These are phyloP conservation scores for Backusella tuberculispora DNA, from an alignment of 192 early-diverging fungal species.

Conservation along the genomic window DNA sequence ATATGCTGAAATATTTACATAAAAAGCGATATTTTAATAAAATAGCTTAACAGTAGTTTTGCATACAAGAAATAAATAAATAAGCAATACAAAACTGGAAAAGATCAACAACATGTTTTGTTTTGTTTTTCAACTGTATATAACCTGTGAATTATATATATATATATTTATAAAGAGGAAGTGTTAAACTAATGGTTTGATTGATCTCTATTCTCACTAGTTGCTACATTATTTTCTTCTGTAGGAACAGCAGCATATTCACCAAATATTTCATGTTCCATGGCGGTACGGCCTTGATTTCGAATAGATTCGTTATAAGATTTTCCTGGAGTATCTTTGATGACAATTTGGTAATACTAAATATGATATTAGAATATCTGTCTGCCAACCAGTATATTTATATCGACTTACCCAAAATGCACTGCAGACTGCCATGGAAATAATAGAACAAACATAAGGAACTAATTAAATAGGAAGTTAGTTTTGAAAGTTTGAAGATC, in stretches of 20 bases:
- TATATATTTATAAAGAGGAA: not conserved
- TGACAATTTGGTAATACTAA: conserved; percentile 29
- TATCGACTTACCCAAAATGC: conserved; percentile 32
- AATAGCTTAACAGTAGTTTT: no score
- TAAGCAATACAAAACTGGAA: no score
- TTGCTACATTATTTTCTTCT: not conserved
- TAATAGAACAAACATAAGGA: conserved; percentile 35
- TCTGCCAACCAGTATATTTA: not conserved
- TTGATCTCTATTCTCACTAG: not conserved
- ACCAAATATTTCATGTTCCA: conserved; percentile 33
- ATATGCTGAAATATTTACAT: no score
- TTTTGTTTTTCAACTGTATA: no score
- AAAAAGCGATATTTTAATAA: no score
- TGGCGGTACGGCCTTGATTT: conserved; percentile 15
- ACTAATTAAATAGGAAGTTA: conserved; percentile 23
- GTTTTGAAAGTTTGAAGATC: no score
- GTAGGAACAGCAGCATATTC: conserved; percentile 8
- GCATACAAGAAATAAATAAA: no score
- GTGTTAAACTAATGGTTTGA: not conserved
- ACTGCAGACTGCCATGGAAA: conserved; percentile 18
- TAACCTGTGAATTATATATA: not conserved
- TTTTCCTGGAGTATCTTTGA: conserved; percentile 31
- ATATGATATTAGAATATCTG: not conserved
- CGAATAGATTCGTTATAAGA: conserved; percentile 34
- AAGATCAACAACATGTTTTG: no score